Evolutionary conservation across 495 filamentous ascomycete genomes (phyloP), one percentile per base, ranked within the genome.

Genomic region (Penicillium cinerascens): DNA sequence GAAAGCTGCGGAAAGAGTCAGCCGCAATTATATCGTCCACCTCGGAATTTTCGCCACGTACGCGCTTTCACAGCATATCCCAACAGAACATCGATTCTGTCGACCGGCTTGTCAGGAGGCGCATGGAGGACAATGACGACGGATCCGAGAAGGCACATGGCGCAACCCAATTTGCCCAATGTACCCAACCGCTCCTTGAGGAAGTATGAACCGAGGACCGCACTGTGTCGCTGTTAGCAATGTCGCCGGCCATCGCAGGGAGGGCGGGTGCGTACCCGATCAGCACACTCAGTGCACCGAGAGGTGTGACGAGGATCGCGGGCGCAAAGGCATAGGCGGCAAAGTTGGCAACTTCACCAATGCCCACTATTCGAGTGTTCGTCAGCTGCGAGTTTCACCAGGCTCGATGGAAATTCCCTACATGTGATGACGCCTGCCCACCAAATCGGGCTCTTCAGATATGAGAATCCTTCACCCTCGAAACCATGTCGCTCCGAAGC

Each of bases 41-140:
- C 4, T 8, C 33, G 10, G 39, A 17, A 21, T 11, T 42, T 8
- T 27, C 35, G 37, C 13, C 16, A 51, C 82, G 44, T 80, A 96
- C 92, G 91, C 74, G 90, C 88, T 63, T 88, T 84, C 53, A 97
- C 81, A 39, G 95, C 95, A 76, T 88, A 93, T 58, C 85, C 67
- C 46, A 98, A 73, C 54, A 98, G 92, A 66, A 92, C 78, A 61
- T 96, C 89, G 52, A 98, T 87, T 13, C 82, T 90, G 50, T 87
- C 69, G 51, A 98, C 91, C 37, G 90, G 85, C 74, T 89, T 82
- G 71, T 98, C 93, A 35, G 93, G 89, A 42, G 93, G 93, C 44
- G 93, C 93, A 76, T 98, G 95, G 25, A 98, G 81, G 23, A 98
- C 93, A 61, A 98, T 98, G 47, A 98, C 89, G 60, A 97, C 89